Evolutionary conservation across 1,284 basidiomycete genomes (phyloP), one percentile per base, ranked within the genome.

Genomic region (Inonotus hispidus): DNA sequence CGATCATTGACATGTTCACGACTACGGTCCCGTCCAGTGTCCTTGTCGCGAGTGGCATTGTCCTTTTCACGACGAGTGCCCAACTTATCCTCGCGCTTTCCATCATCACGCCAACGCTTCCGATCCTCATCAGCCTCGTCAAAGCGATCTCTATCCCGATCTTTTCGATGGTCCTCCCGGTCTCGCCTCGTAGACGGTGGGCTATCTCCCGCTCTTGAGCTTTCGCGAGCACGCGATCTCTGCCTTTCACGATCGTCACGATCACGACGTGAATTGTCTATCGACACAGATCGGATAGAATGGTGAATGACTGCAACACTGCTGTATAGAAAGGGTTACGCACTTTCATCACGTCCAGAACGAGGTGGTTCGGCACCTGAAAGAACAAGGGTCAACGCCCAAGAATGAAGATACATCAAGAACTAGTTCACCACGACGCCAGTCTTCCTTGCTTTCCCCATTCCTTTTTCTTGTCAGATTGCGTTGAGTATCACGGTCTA

Each of bases 371-470:
- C 85, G 59, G 75, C 69, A 58, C 79, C 80, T 84, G 58, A 13
- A 57, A 43, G 29, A 37, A 13, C 21, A 46, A 19, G n/a, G 3
- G 14, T n/a, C 13, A n/a, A 16, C 14, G n/a, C 13, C 29, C 23
- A 23, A 47, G 14, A n/a, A 14, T 21, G 29, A 13, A 13, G 29
- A n/a, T 55, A 27, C 19, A 23, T n/a, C 39, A 54, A 37, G 21
- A 32, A 46, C 14, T 5, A 41, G 71, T 76, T 63, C 67, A 90
- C 89, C 87, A 82, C 87, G 81, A 69, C 89, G 80, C 89, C 89
- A 92, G 69, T 92, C 89, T 67, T 92, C 88, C 66, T 81, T 84
- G 46, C 76, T 77, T 70, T 91, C 90, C 45, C 84, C 88, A 78
- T 76, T 72, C 86, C 89, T 73, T 85, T 85, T 75, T 82, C 88